Evolutionary conservation across 2,329 filamentous ascomycete genomes (phyloP).

Genomic region (Microcera coccophila): DNA sequence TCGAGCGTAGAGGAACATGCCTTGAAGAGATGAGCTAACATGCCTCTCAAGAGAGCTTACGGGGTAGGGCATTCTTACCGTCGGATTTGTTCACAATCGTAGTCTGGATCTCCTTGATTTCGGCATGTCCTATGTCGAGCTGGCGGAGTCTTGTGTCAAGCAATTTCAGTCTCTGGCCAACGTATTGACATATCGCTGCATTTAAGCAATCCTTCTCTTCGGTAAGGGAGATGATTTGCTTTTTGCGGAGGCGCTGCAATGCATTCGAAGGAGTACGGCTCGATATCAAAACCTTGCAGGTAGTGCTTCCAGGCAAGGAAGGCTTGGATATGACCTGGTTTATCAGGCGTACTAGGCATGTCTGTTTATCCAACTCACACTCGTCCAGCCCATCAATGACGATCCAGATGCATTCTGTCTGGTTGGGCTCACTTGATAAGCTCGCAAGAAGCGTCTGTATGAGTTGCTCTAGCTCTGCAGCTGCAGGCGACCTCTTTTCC

Average conservation of each 20-base stretch:
- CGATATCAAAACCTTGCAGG: conserved; percentile 2
- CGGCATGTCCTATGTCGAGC: background rate
- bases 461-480: background rate
- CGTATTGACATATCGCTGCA: background rate
- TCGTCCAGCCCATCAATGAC: conserved; percentile 5
- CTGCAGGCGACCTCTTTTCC: background rate
- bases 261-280: background rate
- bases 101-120: background rate
- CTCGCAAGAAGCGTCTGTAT: background rate
- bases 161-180: background rate
- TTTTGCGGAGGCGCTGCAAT: background rate
- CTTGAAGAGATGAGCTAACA: no score
- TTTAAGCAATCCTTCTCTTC: conserved; percentile 1
- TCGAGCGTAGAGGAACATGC: conserved; percentile 7
- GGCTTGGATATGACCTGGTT: background rate
- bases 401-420: background rate
- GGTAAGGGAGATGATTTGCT: background rate
- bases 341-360: background rate
- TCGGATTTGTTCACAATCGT: conserved; percentile 1
- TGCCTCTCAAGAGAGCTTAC: no score
- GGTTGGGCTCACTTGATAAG: background rate
- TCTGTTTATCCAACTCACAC: background rate
- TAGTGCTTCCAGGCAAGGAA: background rate
- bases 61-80: no score
- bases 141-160: background rate